Conservation (phyloP, 108 stramenopile species). For the Skeletonema marinoi region DNA sequence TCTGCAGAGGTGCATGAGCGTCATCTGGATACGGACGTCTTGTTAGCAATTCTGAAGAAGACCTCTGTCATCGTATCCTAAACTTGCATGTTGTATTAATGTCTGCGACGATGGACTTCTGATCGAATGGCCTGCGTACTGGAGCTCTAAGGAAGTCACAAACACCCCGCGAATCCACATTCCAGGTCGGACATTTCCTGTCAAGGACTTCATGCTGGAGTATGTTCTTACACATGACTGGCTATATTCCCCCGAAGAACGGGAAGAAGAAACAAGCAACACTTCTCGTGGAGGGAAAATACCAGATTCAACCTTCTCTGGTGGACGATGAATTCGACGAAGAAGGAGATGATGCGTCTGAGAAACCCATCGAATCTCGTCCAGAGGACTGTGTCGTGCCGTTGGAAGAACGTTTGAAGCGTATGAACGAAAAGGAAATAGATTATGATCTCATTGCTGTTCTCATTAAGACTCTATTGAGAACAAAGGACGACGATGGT, state of each 20-base stretch:
- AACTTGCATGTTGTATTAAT: constrained; percentile 49
- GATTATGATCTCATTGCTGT: constrained; percentile 75
- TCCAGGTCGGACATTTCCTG: constrained; percentile 94
- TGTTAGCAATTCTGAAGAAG: constrained; percentile 63
- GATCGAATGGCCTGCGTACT: constrained; percentile 86
- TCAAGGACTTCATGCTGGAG: constrained; percentile 86
- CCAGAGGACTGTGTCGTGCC: constrained; percentile 23
- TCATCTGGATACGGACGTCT: constrained; percentile 70
- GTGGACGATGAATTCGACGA: constrained; percentile 51
- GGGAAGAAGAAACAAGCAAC: constrained; percentile 46
- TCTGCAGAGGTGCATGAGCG: not conserved
- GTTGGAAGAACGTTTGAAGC: constrained; percentile 70
- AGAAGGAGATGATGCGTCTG: constrained; percentile 34
- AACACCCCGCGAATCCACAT: constrained; percentile 86
- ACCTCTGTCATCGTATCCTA: constrained; percentile 24
- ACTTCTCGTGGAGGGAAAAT: constrained; percentile 59
- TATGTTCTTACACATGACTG: constrained; percentile 84
- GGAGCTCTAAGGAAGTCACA: constrained; percentile 46
- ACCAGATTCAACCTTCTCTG: constrained; percentile 72
- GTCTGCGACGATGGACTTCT: constrained; percentile 93
- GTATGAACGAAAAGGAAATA: constrained; percentile 66
- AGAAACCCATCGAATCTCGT: constrained; percentile 16
- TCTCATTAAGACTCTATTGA: constrained; percentile 59
- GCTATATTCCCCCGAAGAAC: constrained; percentile 82
- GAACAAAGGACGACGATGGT: constrained; percentile 62